Base-by-base conservation (phyloP, 129 eudicot species). In the Flaveria trinervia region DNA sequence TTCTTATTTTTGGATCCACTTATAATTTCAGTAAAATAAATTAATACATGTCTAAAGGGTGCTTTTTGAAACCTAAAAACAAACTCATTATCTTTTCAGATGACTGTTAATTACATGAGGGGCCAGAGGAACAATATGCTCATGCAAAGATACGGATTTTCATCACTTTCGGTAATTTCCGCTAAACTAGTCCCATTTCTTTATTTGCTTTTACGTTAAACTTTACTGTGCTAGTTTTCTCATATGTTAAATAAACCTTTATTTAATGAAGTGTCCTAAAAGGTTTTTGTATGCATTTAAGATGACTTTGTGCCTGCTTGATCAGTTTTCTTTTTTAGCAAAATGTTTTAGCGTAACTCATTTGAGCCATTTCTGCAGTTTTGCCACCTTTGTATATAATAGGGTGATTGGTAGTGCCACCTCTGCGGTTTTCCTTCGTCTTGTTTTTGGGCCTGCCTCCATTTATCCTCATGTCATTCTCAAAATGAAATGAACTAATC, bases 71-170 rank as follows among this genome's bases (percentile, higher is more conserved):
- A 18, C 54, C 55, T 45, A 11, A 12, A 43, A 43, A 44, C 0
- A 16, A 44, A 43, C 73, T 52, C 49, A 39, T 69, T 71, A 9
- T 80, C 57, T 83, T 39, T 85, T 76, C 92, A 95, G 97, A 86
- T 95, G 97, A 91, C 97, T 39, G 82, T 95, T 64, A 79, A 89
- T 83, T 95, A 95, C 90, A 83, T 86, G 89, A 77, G 72, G 66
- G 87, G 86, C n/a, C 88, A 83, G 85, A 83, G 78, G 88, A 93
- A 95, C 79, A 70, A 83, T 76, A 81, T 80, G 75, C 91, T 91
- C 68, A 91, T 95, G 99, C 89, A 89, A 76, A 84, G 96, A 89
- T 95, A 95, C 60, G 99, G 99, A 23, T 89, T 95, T 88, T 95
- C 99, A 28, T 89, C 99, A 16, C 89, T 89, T 43, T 96, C 83